Conservation (phyloP, 2,329 filamentous ascomycete species). For the Ophiocordyceps robertsii region DNA sequence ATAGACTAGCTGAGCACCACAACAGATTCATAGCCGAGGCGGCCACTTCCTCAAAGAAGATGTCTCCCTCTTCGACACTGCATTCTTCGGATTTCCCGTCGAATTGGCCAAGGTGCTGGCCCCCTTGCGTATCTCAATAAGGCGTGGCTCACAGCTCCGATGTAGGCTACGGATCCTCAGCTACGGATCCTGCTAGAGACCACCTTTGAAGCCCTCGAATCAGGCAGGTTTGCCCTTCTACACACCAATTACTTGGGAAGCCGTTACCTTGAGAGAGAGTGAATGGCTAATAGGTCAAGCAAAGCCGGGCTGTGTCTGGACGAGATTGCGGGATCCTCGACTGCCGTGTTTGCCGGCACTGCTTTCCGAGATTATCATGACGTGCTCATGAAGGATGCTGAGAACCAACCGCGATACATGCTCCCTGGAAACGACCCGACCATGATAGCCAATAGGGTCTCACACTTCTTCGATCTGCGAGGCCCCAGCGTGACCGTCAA, state of each 20-base stretch:
- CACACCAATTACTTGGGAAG: not conserved
- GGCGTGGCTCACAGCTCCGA: not conserved
- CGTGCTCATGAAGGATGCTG: slow-evolving; percentile 26
- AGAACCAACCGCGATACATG: slow-evolving; percentile 23
- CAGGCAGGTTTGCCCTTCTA: not conserved
- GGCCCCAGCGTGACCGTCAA: slow-evolving; percentile 37
- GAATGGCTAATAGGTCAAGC: not conserved
- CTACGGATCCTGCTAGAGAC: slow-evolving; percentile 36
- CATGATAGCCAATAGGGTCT: slow-evolving; percentile 38
- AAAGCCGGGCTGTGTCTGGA: slow-evolving; percentile 32
- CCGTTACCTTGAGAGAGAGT: not conserved
- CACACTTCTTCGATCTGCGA: slow-evolving; percentile 37
- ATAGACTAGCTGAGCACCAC: too few relatives aligned
- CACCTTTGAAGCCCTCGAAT: slow-evolving; percentile 35
- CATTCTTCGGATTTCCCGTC: slow-evolving; percentile 24
- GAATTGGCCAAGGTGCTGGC: not conserved
- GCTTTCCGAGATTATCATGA: slow-evolving; percentile 32
- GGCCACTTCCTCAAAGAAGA: slow-evolving; percentile 27
- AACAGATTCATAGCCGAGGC: slow-evolving; percentile 7
- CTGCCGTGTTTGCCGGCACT: slow-evolving; percentile 33
- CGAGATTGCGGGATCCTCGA: slow-evolving; percentile 26
- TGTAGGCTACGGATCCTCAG: slow-evolving; percentile 29
- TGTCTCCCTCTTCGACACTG: slow-evolving; percentile 29
- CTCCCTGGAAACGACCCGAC: slow-evolving; percentile 12
- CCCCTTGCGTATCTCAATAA: too few relatives aligned